Base-by-base conservation (phyloP, 2,329 filamentous ascomycete species). In the Xylaria sp. region DNA sequence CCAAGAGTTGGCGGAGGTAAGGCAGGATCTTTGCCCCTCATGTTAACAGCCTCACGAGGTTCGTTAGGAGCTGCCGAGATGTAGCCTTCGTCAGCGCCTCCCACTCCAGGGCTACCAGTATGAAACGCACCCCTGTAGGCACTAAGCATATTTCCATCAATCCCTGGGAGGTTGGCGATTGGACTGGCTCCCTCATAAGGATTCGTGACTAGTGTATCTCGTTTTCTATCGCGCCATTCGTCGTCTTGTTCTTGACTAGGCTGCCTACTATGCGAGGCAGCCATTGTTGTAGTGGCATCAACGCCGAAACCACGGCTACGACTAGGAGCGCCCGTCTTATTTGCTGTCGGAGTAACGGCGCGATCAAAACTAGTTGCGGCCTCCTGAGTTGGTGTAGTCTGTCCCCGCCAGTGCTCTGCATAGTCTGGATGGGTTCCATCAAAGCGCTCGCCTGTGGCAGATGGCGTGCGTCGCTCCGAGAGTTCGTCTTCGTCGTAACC, bases 71-170 rank as follows among this genome's bases (percentile, higher is more conserved):
- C 88, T 64, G 88, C 93, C 27, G 95, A 97, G 72, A 95, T 94
- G 81, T 98, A 98, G 7, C 94, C 95, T 82, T 98, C 95, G 76
- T 98, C 93, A 82, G 84, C 78, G 90, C 92, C 68, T 83, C 88
- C 67, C 86, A 85, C 51, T 84, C 87, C 74, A 84, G 88, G 86
- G 77, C 90, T 85, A 79, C 88, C 81, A 72, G 86, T 80, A 78
- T 86, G 77, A 79, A 86, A 84, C 72, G 82, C 78, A 73, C 81
- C 78, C 63, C 80, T 79, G 70, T 84, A 86, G 42, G 73, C 77
- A 50, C 77, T 75, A 21, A 88, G 78, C 24, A 89, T 81, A 67
- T 84, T 83, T 34, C 85, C 85, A 61, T 84, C 82, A 21, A 88
- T 75, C 7, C 82, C 84, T 14, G 85, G 83, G 4, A 82, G 78